A percentile compares a stretch with the other conserved stretches of the same genome.
phyloP scores from a whole-genome alignment of 2,329 filamentous ascomycete species.

The Clonostachys chloroleuca region DNA sequence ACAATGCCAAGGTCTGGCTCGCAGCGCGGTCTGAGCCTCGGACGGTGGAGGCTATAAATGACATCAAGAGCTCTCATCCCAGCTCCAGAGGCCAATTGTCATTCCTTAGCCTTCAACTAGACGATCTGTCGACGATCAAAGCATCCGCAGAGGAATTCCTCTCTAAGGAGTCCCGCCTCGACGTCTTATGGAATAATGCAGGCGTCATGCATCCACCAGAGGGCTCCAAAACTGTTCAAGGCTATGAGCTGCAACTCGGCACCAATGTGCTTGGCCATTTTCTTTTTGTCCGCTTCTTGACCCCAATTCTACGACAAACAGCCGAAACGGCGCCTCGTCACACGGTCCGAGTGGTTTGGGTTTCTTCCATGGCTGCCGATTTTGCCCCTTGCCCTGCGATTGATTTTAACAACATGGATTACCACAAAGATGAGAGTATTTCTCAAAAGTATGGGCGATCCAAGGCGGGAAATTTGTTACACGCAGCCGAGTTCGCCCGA shows the following conservation, averaged over 20 bases:
- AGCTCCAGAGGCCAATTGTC: constrained; percentile 25
- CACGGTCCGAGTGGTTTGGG: constrained; percentile 20
- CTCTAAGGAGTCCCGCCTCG: constrained; percentile 15
- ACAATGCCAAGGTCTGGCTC: constrained; percentile 46
- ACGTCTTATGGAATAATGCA: constrained; percentile 34
- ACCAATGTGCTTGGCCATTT: constrained; percentile 31
- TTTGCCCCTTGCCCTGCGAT: constrained; percentile 7
- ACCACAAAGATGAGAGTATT: constrained; percentile 5
- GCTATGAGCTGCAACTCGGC: constrained; percentile 32
- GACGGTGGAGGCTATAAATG: constrained; percentile 30
- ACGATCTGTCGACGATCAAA: constrained; percentile 21
- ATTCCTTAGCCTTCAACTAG: constrained; percentile 33
- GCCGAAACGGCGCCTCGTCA: constrained; percentile 16
- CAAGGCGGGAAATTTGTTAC: constrained; percentile 15
- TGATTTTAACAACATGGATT: constrained; percentile 13
- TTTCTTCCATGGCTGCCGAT: constrained; percentile 10
- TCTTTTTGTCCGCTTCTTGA: constrained; percentile 26
- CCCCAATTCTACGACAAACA: constrained; percentile 20
- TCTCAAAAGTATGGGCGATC: constrained; percentile 14
- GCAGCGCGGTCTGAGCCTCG: constrained; percentile 37
- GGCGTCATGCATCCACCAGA: constrained; percentile 29
- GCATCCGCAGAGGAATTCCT: constrained; percentile 14
- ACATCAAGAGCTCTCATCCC: constrained; percentile 24
- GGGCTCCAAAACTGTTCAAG: constrained; percentile 27
- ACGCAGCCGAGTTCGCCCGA: constrained; percentile 14